phyloP scores from a whole-genome alignment of 179 eudicot species.

The Heliamphora pulchella region DNA sequence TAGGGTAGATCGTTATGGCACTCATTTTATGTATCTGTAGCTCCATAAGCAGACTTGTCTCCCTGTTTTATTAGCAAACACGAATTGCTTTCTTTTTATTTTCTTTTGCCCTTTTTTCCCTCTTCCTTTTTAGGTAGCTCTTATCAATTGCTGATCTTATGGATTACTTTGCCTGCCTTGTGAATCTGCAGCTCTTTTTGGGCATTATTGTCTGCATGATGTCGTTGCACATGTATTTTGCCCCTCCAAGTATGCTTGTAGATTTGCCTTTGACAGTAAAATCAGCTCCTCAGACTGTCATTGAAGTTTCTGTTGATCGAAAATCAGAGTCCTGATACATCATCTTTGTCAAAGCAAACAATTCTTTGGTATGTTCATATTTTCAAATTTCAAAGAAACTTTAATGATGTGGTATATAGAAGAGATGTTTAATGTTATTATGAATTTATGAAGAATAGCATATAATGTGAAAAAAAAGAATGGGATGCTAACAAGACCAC shows the following conservation, averaged over 20 bases:
- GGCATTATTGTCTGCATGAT: slow-evolving; percentile 81
- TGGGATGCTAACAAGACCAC: slow-evolving; percentile 11
- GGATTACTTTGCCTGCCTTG: not conserved
- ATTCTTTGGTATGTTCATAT: slow-evolving; percentile 2
- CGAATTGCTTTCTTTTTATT: not conserved
- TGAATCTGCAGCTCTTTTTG: slow-evolving; percentile 65
- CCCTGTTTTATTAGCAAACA: not conserved
- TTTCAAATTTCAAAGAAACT: not conserved
- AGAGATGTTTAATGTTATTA: not conserved
- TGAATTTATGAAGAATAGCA: not conserved
- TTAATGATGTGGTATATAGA: not conserved
- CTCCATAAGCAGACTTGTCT: not conserved
- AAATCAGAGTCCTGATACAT: slow-evolving; percentile 39
- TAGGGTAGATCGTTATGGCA: not conserved
- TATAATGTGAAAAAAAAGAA: too few species aligned
- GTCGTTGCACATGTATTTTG: slow-evolving; percentile 82
- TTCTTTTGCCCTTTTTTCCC: too few species aligned
- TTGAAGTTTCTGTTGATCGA: slow-evolving; percentile 48
- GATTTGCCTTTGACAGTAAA: slow-evolving; percentile 45
- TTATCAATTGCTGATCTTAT: not conserved
- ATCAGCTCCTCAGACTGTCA: slow-evolving; percentile 32
- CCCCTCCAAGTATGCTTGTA: slow-evolving; percentile 61
- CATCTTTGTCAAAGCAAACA: slow-evolving; percentile 13
- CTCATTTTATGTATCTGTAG: slow-evolving; percentile 1
- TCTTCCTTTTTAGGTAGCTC: not conserved